Evolutionary conservation across 2,329 filamentous ascomycete species (phyloP).

Genomic region (Botrytis sinoallii): DNA sequence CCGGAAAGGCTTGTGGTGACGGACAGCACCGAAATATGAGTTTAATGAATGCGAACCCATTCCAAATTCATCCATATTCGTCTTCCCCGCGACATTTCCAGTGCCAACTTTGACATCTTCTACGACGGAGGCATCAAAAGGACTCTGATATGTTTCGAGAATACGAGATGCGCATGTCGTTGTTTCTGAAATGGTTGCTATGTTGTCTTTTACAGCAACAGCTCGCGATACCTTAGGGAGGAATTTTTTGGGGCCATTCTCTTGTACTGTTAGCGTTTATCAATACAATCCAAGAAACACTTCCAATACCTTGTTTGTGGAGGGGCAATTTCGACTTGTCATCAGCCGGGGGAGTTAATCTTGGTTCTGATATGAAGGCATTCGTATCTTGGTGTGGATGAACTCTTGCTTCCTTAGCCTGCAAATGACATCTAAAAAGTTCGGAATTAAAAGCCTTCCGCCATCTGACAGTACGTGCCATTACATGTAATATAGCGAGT

Average conservation of each 20-base stretch:
- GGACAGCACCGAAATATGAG: constrained; percentile 65
- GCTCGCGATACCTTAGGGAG: not conserved
- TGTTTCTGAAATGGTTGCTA: constrained; percentile 59
- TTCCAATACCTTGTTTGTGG: not conserved
- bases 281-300: not conserved
- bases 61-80: constrained; percentile 93
- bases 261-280: constrained; percentile 2
- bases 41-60: constrained; percentile 82
- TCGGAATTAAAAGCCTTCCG: not conserved
- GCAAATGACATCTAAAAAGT: not conserved
- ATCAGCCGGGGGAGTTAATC: not conserved
- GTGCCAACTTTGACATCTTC: constrained; percentile 61
- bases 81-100: constrained; percentile 67
- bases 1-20: not conserved
- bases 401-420: not conserved
- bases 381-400: constrained; percentile 11
- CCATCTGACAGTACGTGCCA: constrained; percentile 4
- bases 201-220: constrained; percentile 70
- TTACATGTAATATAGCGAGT: not conserved
- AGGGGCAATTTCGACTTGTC: not conserved
- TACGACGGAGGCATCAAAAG: constrained; percentile 81
- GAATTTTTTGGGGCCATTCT: not conserved
- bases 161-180: constrained; percentile 84
- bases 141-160: constrained; percentile 66
- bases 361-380: constrained; percentile 20